phyloP scores from a whole-genome alignment of 768 basidiomycete genomes.

The Neoboletus brunneissimus region DNA sequence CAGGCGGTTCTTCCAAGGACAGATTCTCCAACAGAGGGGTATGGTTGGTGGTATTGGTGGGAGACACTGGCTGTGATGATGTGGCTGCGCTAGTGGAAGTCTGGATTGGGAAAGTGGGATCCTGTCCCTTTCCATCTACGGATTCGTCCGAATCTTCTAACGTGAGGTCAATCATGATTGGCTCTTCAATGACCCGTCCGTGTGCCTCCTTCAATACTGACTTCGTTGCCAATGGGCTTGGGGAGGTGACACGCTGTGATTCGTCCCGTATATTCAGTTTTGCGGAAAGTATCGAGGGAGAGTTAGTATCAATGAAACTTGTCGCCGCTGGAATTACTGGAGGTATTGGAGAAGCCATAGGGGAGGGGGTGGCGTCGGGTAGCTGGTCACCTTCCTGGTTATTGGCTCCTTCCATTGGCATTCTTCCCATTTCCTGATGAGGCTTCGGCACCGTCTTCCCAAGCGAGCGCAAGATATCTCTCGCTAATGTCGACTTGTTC shows the following conservation, averaged over 20 bases:
- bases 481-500: slow-evolving; percentile 51
- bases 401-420: background rate
- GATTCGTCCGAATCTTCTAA: slow-evolving; percentile 24
- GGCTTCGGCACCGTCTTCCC: slow-evolving; percentile 24
- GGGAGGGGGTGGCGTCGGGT: background rate
- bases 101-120: slow-evolving; percentile 9
- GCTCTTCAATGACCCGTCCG: slow-evolving; percentile 5
- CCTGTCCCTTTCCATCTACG: slow-evolving; percentile 9
- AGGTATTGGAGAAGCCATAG: background rate
- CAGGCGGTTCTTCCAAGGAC: slow-evolving; percentile 18
- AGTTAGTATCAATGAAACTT: background rate
- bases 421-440: slow-evolving; percentile 5
- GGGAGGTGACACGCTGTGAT: background rate
- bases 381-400: background rate
- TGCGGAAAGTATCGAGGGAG: background rate
- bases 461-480: slow-evolving; percentile 54
- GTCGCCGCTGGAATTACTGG: background rate
- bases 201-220: background rate
- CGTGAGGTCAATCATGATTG: slow-evolving; percentile 30
- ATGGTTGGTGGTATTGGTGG: slow-evolving; percentile 11
- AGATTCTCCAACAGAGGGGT: slow-evolving; percentile 23
- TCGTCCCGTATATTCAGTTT: background rate
- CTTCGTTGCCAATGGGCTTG: background rate
- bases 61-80: slow-evolving; percentile 6
- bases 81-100: slow-evolving; percentile 1